Conservation (phyloP, 2,329 filamentous ascomycete species). For the Incumbomyces delicatus region DNA sequence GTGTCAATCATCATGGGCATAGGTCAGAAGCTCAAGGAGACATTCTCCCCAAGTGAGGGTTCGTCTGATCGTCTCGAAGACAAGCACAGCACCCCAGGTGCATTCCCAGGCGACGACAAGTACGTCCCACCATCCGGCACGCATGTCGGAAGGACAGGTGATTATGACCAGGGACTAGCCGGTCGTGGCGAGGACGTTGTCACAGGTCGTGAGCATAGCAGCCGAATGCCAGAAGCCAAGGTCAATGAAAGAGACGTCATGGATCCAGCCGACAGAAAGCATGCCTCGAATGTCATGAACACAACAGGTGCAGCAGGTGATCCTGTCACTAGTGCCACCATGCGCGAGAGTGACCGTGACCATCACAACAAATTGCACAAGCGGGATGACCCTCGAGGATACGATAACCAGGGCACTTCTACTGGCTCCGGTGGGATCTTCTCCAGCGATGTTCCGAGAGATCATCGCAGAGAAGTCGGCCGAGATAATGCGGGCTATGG, state of each 20-base stretch:
- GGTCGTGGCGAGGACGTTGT: neutral
- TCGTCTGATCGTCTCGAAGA: neutral
- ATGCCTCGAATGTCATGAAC: constrained; percentile 3
- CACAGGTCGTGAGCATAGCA: neutral
- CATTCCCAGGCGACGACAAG: neutral
- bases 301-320: neutral
- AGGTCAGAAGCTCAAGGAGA: constrained; percentile 1
- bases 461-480: no score
- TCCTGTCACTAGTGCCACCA: neutral
- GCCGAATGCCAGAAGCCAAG: neutral
- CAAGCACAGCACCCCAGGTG: neutral
- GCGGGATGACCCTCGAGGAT: constrained; percentile 1
- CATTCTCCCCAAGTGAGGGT: neutral
- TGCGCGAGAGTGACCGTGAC: neutral
- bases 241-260: constrained; percentile 1
- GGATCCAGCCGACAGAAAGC: constrained; percentile 1
- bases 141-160: neutral
- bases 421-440: no score
- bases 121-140: constrained; percentile 3
- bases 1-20: neutral
- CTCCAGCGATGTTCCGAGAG: no score
- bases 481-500: no score
- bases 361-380: constrained; percentile 5
- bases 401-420: neutral
- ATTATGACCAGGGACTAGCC: neutral